These are phyloP conservation scores for Malassezia vespertilionis DNA, from an alignment of 1,284 basidiomycete genomes.

Conservation along the genomic window DNA sequence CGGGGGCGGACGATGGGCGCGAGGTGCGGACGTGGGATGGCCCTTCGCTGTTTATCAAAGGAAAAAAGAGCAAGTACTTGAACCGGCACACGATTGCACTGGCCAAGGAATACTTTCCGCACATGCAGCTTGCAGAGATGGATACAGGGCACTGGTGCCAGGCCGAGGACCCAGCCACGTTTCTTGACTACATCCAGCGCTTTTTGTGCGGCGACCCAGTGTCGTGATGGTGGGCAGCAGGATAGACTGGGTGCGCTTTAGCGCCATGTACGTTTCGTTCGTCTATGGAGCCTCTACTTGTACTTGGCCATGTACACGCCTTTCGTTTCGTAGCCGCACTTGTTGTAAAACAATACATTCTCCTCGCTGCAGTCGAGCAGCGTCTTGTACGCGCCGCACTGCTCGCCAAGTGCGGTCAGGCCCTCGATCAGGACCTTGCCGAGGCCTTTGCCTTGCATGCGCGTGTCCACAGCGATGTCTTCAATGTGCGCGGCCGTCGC, in stretches of 20 bases:
- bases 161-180: conserved; percentile 48
- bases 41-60: conserved; percentile 65
- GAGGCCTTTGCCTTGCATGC: conserved; percentile 76
- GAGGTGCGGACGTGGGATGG: conserved; percentile 53
- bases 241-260: neutral
- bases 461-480: conserved; percentile 84
- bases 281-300: neutral
- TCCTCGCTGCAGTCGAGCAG: conserved; percentile 85
- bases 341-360: conserved; percentile 96
- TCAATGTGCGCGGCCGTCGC: conserved; percentile 87
- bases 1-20: conserved; percentile 15
- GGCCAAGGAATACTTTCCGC: conserved; percentile 60
- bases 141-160: conserved; percentile 50
- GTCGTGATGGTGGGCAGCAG: neutral
- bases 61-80: conserved; percentile 58
- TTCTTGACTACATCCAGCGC: conserved; percentile 38
- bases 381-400: conserved; percentile 77
- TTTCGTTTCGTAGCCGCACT: conserved; percentile 59
- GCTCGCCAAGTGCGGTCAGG: conserved; percentile 63
- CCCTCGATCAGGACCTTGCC: conserved; percentile 76
- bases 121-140: conserved; percentile 49
- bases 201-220: conserved; percentile 24
- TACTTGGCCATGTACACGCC: conserved; percentile 45
- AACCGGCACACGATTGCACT: conserved; percentile 58
- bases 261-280: neutral